Evolutionary conservation across 176 grass and related monocot genomes (phyloP).

Genomic region (Hsuehochloa calcarea): DNA sequence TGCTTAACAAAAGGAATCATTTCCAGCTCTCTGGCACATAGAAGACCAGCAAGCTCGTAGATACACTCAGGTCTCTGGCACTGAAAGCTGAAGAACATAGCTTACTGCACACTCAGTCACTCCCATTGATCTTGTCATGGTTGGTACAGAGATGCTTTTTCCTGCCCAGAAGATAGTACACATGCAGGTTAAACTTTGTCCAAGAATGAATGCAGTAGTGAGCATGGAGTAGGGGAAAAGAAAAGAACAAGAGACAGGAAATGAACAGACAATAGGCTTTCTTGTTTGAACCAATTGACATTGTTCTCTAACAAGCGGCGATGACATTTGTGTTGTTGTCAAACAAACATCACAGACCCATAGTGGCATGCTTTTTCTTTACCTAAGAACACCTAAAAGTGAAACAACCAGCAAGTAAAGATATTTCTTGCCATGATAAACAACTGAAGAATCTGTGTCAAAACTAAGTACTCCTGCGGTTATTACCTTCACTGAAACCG

Average conservation of each 20-base stretch:
- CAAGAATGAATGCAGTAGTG: neutral
- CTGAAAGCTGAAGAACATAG: neutral
- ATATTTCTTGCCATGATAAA: conserved; percentile 35
- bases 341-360: neutral
- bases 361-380: conserved; percentile 37
- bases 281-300: conserved; percentile 23
- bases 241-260: neutral
- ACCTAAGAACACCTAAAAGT: conserved; percentile 56
- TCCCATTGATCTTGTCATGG: neutral
- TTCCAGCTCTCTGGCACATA: neutral
- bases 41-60: neutral
- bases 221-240: conserved; percentile 11
- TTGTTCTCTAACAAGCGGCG: neutral
- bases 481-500: conserved; percentile 1
- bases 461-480: conserved; percentile 13
- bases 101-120: neutral
- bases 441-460: conserved; percentile 17
- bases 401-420: conserved; percentile 30
- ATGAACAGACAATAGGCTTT: conserved; percentile 24
- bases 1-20: neutral
- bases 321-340: neutral
- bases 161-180: conserved; percentile 24
- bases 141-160: conserved; percentile 12
- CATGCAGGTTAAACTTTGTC: conserved; percentile 21
- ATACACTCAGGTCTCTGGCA: neutral